Conservation (phyloP, 441 rosid genomes). For the Rhodomyrtus psidioides region DNA sequence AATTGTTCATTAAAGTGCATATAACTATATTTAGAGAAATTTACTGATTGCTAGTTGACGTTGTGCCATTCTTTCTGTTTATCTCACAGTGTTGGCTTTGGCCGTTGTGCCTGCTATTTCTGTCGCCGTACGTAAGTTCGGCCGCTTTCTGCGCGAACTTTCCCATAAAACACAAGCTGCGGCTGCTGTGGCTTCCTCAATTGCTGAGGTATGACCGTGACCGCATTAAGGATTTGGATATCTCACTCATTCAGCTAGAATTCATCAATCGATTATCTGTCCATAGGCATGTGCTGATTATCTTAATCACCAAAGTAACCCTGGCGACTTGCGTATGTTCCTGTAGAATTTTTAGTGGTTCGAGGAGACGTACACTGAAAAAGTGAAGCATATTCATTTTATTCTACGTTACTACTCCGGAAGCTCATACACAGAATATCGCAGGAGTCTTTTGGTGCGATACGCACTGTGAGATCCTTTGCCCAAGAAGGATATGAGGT, state of each 20-base stretch:
- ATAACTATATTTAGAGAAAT: neutral
- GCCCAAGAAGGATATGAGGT: conserved; percentile 74
- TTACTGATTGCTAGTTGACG: neutral
- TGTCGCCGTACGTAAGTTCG: conserved; percentile 60
- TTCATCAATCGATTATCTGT: neutral
- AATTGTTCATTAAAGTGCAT: conserved; percentile 8
- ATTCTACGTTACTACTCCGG: neutral
- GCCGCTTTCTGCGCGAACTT: conserved; percentile 82
- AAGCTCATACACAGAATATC: neutral
- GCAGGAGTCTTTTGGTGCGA: conserved; percentile 96
- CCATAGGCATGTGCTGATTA: neutral
- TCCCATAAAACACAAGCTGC: conserved; percentile 92
- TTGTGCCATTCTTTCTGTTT: neutral
- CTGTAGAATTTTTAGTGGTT: neutral
- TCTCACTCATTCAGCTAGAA: neutral
- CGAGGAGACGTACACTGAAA: neutral
- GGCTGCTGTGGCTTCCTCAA: conserved; percentile 88
- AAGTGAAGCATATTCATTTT: neutral
- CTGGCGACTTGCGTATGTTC: neutral
- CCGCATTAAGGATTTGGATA: neutral
- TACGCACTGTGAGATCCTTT: conserved; percentile 92
- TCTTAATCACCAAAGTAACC: neutral
- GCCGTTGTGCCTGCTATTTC: conserved; percentile 77
- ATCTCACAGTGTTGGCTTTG: conserved; percentile 62
- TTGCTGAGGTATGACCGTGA: conserved; percentile 63